Evolutionary conservation across 768 basidiomycete genomes (phyloP).

Genomic region (Hydnum rufescens): DNA sequence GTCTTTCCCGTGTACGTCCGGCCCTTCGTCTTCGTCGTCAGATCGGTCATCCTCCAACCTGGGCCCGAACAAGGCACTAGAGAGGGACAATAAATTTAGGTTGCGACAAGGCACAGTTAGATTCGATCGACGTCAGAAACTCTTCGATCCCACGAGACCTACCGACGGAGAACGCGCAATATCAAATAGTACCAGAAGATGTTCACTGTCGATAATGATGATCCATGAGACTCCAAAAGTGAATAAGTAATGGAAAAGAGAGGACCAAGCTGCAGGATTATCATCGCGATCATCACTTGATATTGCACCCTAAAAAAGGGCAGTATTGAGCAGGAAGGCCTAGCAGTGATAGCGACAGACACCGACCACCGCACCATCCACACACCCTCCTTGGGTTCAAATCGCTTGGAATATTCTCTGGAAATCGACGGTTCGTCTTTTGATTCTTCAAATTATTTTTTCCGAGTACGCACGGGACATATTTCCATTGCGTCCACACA

Average conservation of each 20-base stretch:
- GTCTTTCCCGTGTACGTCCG: too few species aligned
- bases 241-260: not conserved
- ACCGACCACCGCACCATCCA: slow-evolving; percentile 61
- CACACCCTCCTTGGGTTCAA: slow-evolving; percentile 44
- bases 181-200: slow-evolving; percentile 88
- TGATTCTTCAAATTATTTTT: not conserved
- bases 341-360: too few species aligned
- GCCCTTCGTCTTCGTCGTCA: slow-evolving; percentile 33
- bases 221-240: not conserved
- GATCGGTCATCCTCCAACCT: slow-evolving; percentile 54
- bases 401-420: slow-evolving; percentile 19
- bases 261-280: slow-evolving; percentile 35
- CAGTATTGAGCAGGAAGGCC: not conserved
- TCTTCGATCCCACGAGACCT: too few species aligned
- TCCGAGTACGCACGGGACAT: slow-evolving; percentile 41
- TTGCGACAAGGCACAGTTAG: too few species aligned
- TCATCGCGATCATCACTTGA: slow-evolving; percentile 57
- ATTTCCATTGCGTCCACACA: slow-evolving; percentile 57
- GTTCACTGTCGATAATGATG: slow-evolving; percentile 40
- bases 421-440: not conserved
- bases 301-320: slow-evolving; percentile 35
- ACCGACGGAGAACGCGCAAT: slow-evolving; percentile 51
- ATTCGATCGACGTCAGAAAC: too few species aligned
- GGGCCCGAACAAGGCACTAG: slow-evolving; percentile 34
- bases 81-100: too few species aligned